Evolutionary conservation across 2,329 filamentous ascomycete genomes (phyloP), one percentile per base, ranked within the genome.

Genomic region (Aspergillus brunneoviolaceus): DNA sequence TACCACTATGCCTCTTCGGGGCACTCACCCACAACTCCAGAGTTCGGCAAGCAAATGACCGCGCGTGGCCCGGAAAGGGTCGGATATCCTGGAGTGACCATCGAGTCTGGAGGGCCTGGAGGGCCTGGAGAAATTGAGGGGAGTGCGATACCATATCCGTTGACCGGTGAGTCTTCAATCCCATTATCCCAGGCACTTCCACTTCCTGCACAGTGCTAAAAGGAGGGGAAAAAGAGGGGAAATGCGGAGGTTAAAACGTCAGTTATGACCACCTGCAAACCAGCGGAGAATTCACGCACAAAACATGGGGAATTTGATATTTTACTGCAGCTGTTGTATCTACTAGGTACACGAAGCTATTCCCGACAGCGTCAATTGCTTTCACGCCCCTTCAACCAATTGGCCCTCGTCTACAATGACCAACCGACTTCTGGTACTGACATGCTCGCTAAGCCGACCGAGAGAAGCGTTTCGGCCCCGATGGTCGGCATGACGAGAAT

Each of bases 191-290:
- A 39, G 55, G 23, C 25, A 45, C 39, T 31, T 39, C 19, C 53
- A 14, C 16, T 39, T 35, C 52, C n/a, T 49, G 57, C 60, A 60
- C 39, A 1, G 39, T 45, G 16, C 39, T 45, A 16, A 45, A 58
- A 49, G 55, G 51, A 51, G 47, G 39, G 29, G 5, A 23, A 62
- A 63, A 61, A 21, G 55, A 58, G 61, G 61, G 61, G 59, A 62
- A 63, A 63, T 63, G 61, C 61, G 61, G 61, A 63, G 60, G 10
- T 49, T 49, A 47, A 35, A 51, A 57, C 58, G 54, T 57, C 60
- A 55, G 49, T 39, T 9, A 19, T 52, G 11, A 12, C 19, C 27
- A 49, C 31, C 39, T 25, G 25, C 27, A 14, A 50, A 47, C 35
- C 42, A 51, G 39, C 19, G n/a, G 29, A 25, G 16, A 23, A 23